A percentile compares a stretch with the other conserved stretches of the same genome.
Conservation (phyloP, 768 basidiomycete genomes). For the Hydnomerulius pinastri region DNA sequence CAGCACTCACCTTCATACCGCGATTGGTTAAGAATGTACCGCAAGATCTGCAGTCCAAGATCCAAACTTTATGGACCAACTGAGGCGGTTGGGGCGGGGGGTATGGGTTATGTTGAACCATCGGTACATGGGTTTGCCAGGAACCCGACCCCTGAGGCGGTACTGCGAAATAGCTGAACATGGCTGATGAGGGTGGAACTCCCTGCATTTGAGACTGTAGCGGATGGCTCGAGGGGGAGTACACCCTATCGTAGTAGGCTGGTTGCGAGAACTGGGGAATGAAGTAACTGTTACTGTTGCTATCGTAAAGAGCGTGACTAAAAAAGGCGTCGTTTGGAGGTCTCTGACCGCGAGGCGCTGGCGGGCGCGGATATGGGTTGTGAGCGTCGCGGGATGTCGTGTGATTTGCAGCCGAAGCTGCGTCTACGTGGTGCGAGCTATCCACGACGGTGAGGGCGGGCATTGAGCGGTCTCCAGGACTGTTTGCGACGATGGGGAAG, state of each 20-base stretch:
- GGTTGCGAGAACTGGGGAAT: constrained; percentile 7
- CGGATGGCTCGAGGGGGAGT: constrained; percentile 6
- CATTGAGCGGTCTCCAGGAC: constrained; percentile 18
- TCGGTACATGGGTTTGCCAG: constrained; percentile 37
- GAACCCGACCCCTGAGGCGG: constrained; percentile 16
- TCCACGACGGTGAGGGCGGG: constrained; percentile 30
- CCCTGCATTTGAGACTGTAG: constrained; percentile 11
- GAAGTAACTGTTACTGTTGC: constrained; percentile 1
- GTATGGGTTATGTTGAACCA: constrained; percentile 45
- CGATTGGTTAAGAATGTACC: constrained; percentile 77
- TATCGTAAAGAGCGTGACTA: constrained; percentile 29
- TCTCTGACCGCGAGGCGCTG: constrained; percentile 19
- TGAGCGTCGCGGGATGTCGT: constrained; percentile 6
- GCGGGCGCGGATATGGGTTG: constrained; percentile 25
- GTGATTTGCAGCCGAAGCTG: background rate
- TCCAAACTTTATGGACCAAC: constrained; percentile 75
- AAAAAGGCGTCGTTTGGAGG: constrained; percentile 13
- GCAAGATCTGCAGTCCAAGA: constrained; percentile 76
- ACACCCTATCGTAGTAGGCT: constrained; percentile 17
- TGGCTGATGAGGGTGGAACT: constrained; percentile 19
- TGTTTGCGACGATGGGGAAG: background rate
- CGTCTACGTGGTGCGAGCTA: constrained; percentile 2
- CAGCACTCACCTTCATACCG: constrained; percentile 71
- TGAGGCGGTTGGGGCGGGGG: constrained; percentile 38
- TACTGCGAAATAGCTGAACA: constrained; percentile 29